Base-by-base conservation (phyloP, 2,329 filamentous ascomycete genomes). In the Colletotrichum incanum region DNA sequence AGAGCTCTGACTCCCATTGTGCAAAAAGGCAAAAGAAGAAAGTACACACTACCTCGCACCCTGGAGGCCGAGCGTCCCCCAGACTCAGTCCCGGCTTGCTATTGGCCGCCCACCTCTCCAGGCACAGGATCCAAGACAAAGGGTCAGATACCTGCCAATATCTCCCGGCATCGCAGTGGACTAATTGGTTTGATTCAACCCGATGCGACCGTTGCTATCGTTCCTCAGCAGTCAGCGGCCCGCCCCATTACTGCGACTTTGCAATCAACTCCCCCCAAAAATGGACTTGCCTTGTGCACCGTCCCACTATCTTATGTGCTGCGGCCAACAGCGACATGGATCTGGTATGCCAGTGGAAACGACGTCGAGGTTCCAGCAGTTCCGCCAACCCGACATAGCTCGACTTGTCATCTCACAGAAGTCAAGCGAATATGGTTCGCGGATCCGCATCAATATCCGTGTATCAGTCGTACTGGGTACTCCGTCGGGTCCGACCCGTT, bases 251-350 rank as follows among this genome's bases (percentile, higher is more conserved):
- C 54, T 56, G 49, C 56, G 16, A 71, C 37, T 31, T 45, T 41
- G 26, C 55, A 8, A 31, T 31, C 28, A 31, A 31, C 28, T 31
- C 6, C 28, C 28, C 28, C 28, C 6, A 31, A 3, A 37, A 67
- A 67, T 71, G 66, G 56, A 64, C 61, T 56, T 63, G 31, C 65
- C 52, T 50, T 59, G 56, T 58, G 52, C 58, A 47, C 41, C 28
- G 34, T 59, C 43, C 58, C 64, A 50, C 58, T 54, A 50, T 31
- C 55, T 41, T 14, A n/a, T 39, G 28, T 34, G 16, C 39, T 37
- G 28, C 16, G 59, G 62, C 20, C 28, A 20, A 20, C 67, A 20
- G 26, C 26, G 23, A 61, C 49, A 67, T 62, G 56, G 56, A 34
- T 58, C 58, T 37, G n/a, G 55, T 34, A 34, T 49, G 56, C 31